Percentiles rank a stretch among this genome's conserved stretches.
Conservation (phyloP, 2,329 filamentous ascomycete species). For the Setomelanomma holmii region DNA sequence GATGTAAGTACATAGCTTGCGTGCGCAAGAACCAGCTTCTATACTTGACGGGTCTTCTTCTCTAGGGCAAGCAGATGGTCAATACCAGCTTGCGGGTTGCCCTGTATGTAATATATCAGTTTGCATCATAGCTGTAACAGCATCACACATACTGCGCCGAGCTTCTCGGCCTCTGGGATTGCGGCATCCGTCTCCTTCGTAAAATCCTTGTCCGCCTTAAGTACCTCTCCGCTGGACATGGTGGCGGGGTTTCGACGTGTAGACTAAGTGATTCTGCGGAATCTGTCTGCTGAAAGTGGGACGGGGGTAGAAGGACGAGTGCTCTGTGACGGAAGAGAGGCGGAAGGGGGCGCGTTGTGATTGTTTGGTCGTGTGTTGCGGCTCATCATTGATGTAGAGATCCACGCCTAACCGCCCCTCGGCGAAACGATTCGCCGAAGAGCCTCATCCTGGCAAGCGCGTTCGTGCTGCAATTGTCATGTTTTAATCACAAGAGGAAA, state of each 20-base stretch:
- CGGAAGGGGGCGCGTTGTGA: slow-evolving; percentile 10
- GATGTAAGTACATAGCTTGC: slow-evolving; percentile 27
- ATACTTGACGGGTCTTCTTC: slow-evolving; percentile 96
- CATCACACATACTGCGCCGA: slow-evolving; percentile 74
- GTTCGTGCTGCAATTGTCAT: no score
- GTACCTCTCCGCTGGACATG: slow-evolving; percentile 79
- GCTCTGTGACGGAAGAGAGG: not conserved
- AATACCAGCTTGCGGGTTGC: slow-evolving; percentile 83
- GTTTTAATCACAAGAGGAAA: no score
- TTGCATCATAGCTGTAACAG: not conserved
- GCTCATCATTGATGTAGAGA: slow-evolving; percentile 22
- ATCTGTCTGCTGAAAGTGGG: not conserved
- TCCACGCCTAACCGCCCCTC: slow-evolving; percentile 9
- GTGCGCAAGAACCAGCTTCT: slow-evolving; percentile 9
- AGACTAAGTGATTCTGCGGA: slow-evolving; percentile 1
- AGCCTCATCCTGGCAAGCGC: slow-evolving; percentile 6
- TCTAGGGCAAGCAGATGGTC: slow-evolving; percentile 92
- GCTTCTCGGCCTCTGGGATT: slow-evolving; percentile 87
- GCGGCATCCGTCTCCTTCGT: slow-evolving; percentile 93
- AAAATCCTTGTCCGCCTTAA: slow-evolving; percentile 99
- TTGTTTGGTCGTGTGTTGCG: slow-evolving; percentile 26
- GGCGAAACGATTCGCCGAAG: slow-evolving; percentile 19
- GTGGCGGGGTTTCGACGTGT: slow-evolving; percentile 36
- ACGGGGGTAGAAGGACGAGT: not conserved
- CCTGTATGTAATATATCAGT: slow-evolving; percentile 54